A percentile compares a stretch with the other conserved stretches of the same genome.
Conservation (phyloP, 2,329 filamentous ascomycete genomes). For the Penicillium capsulatum region DNA sequence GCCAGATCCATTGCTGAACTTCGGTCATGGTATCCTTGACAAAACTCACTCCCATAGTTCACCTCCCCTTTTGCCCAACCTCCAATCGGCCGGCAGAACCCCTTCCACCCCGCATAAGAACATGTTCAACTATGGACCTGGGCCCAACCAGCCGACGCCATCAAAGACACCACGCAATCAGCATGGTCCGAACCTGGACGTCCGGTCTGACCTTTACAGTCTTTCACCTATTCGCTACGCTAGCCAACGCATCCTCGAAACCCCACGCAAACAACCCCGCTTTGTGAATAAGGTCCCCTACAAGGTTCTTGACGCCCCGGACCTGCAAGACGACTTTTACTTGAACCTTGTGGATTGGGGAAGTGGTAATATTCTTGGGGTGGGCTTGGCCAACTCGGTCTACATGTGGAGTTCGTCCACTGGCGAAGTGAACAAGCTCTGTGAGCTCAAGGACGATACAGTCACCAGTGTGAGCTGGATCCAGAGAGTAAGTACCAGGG, state of each 20-base stretch:
- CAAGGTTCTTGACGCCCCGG: conserved; percentile 94
- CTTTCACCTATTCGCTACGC: conserved; percentile 88
- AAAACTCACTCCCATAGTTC: conserved; percentile 74
- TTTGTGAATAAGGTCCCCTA: conserved; percentile 95
- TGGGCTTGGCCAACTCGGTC: conserved; percentile 86
- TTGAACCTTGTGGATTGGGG: conserved; percentile 98
- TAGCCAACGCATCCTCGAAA: conserved; percentile 89
- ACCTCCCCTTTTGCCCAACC: conserved; percentile 64
- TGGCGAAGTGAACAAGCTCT: conserved; percentile 88
- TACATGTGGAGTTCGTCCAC: conserved; percentile 98
- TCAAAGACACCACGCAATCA: conserved; percentile 84
- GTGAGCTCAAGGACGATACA: conserved; percentile 84
- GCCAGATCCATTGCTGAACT: conserved; percentile 49
- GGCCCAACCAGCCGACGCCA: conserved; percentile 79
- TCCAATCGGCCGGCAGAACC: conserved; percentile 71
- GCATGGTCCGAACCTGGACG: conserved; percentile 82
- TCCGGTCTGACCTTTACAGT: conserved; percentile 89
- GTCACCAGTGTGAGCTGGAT: conserved; percentile 99
- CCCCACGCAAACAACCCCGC: conserved; percentile 79
- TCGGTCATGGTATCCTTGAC: conserved; percentile 54
- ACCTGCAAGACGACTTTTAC: conserved; percentile 96
- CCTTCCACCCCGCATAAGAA: conserved; percentile 98
- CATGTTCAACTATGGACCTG: conserved; percentile 82
- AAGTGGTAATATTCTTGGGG: conserved; percentile 86
- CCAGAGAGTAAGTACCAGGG: conserved; percentile 70